Percentiles rank a stretch among this genome's conserved stretches.
Evolutionary conservation across 352 stramenopile species (phyloP).

Genomic region (Globisporangium yorkense): DNA sequence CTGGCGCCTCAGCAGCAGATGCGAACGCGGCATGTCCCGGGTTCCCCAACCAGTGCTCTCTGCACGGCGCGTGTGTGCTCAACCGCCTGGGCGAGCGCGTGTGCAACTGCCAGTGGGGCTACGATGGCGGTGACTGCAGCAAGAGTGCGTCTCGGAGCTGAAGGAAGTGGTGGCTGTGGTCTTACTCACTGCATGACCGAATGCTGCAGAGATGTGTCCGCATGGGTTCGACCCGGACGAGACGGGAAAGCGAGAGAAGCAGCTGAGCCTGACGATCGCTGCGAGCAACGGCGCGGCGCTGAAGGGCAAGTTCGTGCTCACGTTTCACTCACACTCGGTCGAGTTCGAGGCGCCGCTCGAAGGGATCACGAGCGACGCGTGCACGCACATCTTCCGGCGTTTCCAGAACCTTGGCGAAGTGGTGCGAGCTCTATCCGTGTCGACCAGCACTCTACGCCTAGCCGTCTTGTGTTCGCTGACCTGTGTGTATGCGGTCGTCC

Average conservation of each 20-base stretch:
- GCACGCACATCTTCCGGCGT: slow-evolving; percentile 50
- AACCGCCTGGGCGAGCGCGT: slow-evolving; percentile 57
- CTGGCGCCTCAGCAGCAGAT: background rate
- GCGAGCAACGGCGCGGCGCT: slow-evolving; percentile 13
- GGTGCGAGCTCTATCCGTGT: slow-evolving; percentile 14
- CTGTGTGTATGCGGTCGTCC: background rate
- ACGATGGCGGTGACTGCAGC: slow-evolving; percentile 48
- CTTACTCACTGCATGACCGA: too few species aligned
- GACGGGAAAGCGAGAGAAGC: slow-evolving; percentile 35
- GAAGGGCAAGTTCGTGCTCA: slow-evolving; percentile 42
- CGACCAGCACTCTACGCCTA: background rate
- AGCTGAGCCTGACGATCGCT: slow-evolving; percentile 35
- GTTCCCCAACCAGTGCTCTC: slow-evolving; percentile 57
- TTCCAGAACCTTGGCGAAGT: slow-evolving; percentile 70
- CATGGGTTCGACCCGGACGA: slow-evolving; percentile 52
- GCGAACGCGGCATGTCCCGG: slow-evolving; percentile 38
- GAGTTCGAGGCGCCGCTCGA: slow-evolving; percentile 54
- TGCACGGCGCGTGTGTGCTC: slow-evolving; percentile 59
- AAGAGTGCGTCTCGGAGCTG: slow-evolving; percentile 28
- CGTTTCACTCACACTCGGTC: slow-evolving; percentile 64
- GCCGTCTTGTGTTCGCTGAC: background rate
- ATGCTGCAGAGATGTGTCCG: slow-evolving; percentile 55
- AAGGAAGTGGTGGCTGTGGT: too few species aligned
- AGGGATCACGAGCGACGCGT: slow-evolving; percentile 48
- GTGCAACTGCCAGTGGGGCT: slow-evolving; percentile 80